These are phyloP conservation scores for Cercospora nicotianae DNA, from an alignment of 2,329 filamentous ascomycete species.

Conservation along the genomic window DNA sequence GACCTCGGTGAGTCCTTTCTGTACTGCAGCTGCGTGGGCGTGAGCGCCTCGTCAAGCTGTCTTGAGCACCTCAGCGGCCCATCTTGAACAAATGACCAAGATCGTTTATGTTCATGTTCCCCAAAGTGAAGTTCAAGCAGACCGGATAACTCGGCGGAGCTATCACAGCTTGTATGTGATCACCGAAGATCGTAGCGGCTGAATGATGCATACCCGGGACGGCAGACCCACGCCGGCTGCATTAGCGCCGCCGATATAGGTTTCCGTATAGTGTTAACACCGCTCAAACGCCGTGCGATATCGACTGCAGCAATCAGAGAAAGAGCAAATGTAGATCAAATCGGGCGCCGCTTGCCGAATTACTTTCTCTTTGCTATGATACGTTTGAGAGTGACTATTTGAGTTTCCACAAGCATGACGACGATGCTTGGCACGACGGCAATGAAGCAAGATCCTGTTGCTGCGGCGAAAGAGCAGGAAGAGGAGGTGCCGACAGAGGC, in stretches of 20 bases:
- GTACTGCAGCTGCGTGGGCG: too few relatives aligned
- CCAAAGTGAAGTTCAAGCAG: background rate
- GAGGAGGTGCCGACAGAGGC: background rate
- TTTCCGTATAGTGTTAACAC: background rate
- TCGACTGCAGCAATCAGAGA: constrained; percentile 1
- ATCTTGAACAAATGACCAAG: too few relatives aligned
- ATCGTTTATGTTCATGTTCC: background rate
- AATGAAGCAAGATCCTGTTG: background rate
- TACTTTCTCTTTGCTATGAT: background rate
- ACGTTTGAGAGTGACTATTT: background rate
- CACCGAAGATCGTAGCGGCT: background rate
- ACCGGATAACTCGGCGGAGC: background rate
- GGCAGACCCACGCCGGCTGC: background rate
- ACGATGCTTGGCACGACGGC: background rate
- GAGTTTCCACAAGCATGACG: background rate
- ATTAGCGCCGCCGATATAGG: constrained; percentile 20
- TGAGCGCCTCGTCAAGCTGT: too few relatives aligned
- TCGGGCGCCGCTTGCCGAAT: background rate
- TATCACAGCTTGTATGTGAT: background rate
- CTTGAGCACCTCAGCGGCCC: too few relatives aligned
- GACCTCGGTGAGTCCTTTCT: background rate
- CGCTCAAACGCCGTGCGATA: constrained; percentile 11
- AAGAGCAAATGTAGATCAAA: background rate
- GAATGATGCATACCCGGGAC: constrained; percentile 17
- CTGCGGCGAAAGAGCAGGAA: background rate